Evolutionary conservation across 805 yeast species (phyloP).

Genomic region (Ogataea henricii): DNA sequence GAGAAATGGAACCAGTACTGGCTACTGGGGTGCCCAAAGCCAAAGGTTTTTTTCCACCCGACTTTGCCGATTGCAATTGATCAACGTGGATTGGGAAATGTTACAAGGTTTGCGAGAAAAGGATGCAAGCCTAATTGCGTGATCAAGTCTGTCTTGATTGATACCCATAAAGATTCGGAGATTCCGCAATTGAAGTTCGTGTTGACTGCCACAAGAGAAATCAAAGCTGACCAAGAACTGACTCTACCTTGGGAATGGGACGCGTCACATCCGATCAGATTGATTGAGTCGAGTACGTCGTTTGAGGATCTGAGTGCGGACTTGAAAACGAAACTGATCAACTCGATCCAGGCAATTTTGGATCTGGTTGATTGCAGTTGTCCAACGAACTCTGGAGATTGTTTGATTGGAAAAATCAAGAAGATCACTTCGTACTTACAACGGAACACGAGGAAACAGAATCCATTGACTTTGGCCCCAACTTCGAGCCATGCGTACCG

Average conservation of each 20-base stretch:
- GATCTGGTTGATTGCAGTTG: constrained; percentile 60
- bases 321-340: constrained; percentile 56
- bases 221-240: constrained; percentile 69
- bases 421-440: constrained; percentile 61
- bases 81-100: constrained; percentile 77
- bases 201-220: constrained; percentile 55
- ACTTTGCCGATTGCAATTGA: constrained; percentile 71
- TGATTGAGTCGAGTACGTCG: constrained; percentile 44
- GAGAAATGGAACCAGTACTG: constrained; percentile 78
- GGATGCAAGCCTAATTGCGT: constrained; percentile 78
- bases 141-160: constrained; percentile 52
- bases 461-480: constrained; percentile 28
- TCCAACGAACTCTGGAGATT: constrained; percentile 54
- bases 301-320: constrained; percentile 57
- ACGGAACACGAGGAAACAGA: constrained; percentile 58
- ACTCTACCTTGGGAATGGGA: constrained; percentile 93
- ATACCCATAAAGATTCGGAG: constrained; percentile 21
- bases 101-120: constrained; percentile 71
- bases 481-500: constrained; percentile 32
- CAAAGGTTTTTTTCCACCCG: constrained; percentile 58
- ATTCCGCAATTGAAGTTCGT: constrained; percentile 46
- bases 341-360: constrained; percentile 62
- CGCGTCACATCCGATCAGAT: constrained; percentile 66
- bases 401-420: constrained; percentile 60
- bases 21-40: constrained; percentile 68